These are phyloP conservation scores for Rhodotorula paludigena DNA, from an alignment of 768 basidiomycete genomes.

Conservation along the genomic window DNA sequence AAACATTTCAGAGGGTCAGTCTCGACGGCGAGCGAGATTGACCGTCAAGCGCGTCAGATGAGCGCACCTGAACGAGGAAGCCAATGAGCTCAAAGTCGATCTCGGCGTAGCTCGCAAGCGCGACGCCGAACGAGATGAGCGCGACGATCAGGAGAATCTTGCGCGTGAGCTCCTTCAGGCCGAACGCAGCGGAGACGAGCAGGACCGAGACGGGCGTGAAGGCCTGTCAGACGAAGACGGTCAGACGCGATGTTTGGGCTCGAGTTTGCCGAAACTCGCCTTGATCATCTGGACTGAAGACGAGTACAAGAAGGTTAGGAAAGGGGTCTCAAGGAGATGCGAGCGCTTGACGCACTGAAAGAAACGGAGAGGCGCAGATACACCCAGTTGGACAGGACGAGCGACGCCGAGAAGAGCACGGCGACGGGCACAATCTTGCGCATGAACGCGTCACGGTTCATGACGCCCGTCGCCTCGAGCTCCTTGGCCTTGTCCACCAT, in stretches of 20 bases:
- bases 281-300: constrained; percentile 54
- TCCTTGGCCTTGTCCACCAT: constrained; percentile 70
- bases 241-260: neutral
- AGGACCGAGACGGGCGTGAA: constrained; percentile 85
- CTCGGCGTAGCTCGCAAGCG: constrained; percentile 82
- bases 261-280: constrained; percentile 51
- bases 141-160: constrained; percentile 57
- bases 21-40: too few relatives aligned
- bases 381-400: constrained; percentile 84
- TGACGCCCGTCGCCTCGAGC: constrained; percentile 55
- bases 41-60: constrained; percentile 45
- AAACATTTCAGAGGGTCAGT: neutral
- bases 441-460: constrained; percentile 72
- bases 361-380: constrained; percentile 83
- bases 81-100: constrained; percentile 76
- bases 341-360: constrained; percentile 53
- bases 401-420: constrained; percentile 59
- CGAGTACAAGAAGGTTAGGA: neutral
- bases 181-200: constrained; percentile 83
- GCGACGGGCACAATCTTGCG: constrained; percentile 85
- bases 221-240: constrained; percentile 56
- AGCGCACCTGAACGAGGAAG: constrained; percentile 68
- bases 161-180: constrained; percentile 67
- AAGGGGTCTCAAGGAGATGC: neutral
- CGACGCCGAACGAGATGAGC: constrained; percentile 85